Conservation (phyloP, 2,329 filamentous ascomycete genomes). For the Bipolaris sorokiniana region DNA sequence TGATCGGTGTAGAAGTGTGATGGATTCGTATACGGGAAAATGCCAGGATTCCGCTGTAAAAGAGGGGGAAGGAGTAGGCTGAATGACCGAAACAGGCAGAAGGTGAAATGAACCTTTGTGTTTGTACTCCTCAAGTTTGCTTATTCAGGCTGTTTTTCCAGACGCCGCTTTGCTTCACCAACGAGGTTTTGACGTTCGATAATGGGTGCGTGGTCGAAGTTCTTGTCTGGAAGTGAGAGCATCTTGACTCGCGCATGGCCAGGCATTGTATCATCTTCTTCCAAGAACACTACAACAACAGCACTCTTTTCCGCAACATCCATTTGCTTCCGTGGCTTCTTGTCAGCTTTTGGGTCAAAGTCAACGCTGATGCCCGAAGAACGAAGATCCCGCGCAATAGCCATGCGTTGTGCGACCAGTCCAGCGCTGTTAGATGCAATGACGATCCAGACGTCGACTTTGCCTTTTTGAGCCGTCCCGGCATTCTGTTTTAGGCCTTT, state of each 20-base stretch:
- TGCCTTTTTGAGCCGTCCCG: conserved; percentile 65
- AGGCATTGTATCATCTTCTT: conserved; percentile 77
- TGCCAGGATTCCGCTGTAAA: neutral
- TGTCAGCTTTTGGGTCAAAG: conserved; percentile 84
- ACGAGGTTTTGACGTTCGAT: conserved; percentile 67
- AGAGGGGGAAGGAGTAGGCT: neutral
- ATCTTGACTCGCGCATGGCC: conserved; percentile 84
- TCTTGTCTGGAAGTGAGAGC: conserved; percentile 79
- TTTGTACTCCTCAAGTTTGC: neutral
- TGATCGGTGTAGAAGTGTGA: neutral
- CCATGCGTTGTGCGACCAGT: conserved; percentile 81
- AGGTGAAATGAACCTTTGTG: neutral
- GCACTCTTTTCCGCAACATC: conserved; percentile 75
- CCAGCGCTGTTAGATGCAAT: conserved; percentile 85
- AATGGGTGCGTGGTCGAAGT: conserved; percentile 65
- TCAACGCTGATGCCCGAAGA: conserved; percentile 86
- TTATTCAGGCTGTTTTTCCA: conserved; percentile 13
- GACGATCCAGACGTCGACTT: conserved; percentile 74
- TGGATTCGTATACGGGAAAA: neutral
- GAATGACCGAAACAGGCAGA: neutral
- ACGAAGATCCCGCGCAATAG: conserved; percentile 75
- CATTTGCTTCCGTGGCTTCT: conserved; percentile 83
- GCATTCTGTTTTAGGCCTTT: conserved; percentile 73
- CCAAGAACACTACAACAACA: conserved; percentile 79
- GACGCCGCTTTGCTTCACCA: conserved; percentile 60